Percentiles rank a stretch among this genome's conserved stretches.
phyloP scores from a whole-genome alignment of 2,329 filamentous ascomycete species.

The Aspergillus cejpii region DNA sequence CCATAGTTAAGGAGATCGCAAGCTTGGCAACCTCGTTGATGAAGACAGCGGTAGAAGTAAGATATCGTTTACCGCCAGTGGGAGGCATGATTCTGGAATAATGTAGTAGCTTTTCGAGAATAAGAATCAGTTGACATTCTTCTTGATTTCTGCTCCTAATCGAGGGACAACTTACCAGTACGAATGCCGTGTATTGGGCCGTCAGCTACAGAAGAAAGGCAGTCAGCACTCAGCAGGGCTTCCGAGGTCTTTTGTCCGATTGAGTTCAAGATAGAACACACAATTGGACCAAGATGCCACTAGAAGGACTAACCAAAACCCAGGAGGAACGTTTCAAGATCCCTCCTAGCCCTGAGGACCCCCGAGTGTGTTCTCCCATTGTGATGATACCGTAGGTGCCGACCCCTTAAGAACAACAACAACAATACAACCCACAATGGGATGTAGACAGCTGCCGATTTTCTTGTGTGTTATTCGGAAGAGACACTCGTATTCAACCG shows the following conservation, averaged over 20 bases:
- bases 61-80: slow-evolving; percentile 75
- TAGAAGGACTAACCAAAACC: slow-evolving; percentile 33
- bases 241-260: not conserved
- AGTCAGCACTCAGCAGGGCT: slow-evolving; percentile 9
- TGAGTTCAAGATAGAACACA: not conserved
- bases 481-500: not conserved
- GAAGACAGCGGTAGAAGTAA: slow-evolving; percentile 88
- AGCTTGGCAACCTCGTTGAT: slow-evolving; percentile 90
- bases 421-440: not conserved
- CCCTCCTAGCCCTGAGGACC: slow-evolving; percentile 29
- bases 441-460: not conserved
- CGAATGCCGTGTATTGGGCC: slow-evolving; percentile 40
- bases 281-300: not conserved
- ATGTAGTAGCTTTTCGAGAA: slow-evolving; percentile 65
- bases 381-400: slow-evolving; percentile 4
- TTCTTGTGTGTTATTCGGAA: not conserved
- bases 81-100: slow-evolving; percentile 93
- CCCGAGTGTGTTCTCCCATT: slow-evolving; percentile 32
- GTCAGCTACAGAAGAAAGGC: slow-evolving; percentile 32
- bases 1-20: slow-evolving; percentile 74
- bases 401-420: not conserved
- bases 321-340: slow-evolving; percentile 33
- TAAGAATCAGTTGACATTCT: not conserved
- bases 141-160: slow-evolving; percentile 1
- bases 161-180: slow-evolving; percentile 34